Evolutionary conservation across 345 rosid genomes (phyloP), one percentile per base, ranked within the genome.

Genomic region (Murraya koenigii): DNA sequence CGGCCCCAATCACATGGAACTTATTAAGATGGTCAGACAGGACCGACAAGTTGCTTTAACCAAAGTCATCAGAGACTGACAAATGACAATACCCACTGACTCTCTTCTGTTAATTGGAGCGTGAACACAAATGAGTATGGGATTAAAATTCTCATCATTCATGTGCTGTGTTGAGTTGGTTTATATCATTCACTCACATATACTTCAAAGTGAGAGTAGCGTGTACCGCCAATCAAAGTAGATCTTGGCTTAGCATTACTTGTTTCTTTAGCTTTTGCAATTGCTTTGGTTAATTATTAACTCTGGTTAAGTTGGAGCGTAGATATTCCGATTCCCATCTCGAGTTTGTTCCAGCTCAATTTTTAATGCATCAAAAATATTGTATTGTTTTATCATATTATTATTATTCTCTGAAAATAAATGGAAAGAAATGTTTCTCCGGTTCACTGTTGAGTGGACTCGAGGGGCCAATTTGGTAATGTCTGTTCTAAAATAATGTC

Each of bases 321-420:
- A 41, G 61, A 79, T 83, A 75, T 85, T 83, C 80, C 78, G 81
- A 82, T 82, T 75, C 81, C 75, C 39, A 9, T 20, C 20, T 68
- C n/a, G 69, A 35, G 69, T 65, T 79, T 82, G 80, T 69, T 84
- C 90, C 92, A 90, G 84, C 89, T 87, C 87, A 77, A 84, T 8
- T 68, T 39, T 68, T 68, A 38, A 39, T 67, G 23, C 3, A 22
- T 55, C 44, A 9, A 49, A 49, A 19, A 49, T 41, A 30, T 17
- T 28, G 25, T 23, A 68, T 44, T 69, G 59, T 10, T 2, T 28
- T 8, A 44, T 44, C 5, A 44, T 32, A 71, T 33, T 39, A n/a
- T 71, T 25, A 55, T 71, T 71, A 32, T 71, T 52, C 13, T 72
- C 58, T 22, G 49, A 72, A 56, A 72, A 44, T 44, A 44, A 44